Base-by-base conservation (phyloP, 495 filamentous ascomycete genomes). In the Xylaria grammica region DNA sequence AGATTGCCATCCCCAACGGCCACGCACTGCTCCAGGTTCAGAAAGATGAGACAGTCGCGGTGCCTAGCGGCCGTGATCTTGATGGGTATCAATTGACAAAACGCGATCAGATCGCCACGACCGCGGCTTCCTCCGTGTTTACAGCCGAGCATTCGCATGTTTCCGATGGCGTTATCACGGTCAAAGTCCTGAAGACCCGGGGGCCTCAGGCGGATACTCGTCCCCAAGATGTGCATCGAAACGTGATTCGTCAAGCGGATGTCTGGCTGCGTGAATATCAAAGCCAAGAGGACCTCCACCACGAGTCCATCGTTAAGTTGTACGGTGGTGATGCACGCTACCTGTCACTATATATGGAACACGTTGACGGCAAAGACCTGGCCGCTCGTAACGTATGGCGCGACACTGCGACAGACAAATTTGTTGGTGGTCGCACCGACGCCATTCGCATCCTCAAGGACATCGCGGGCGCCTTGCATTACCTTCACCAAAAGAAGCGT, bases 291-390 rank as follows among this genome's bases (percentile, higher is more conserved):
- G 73, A 78, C 36, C 73, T 83, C 27, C 68, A 77, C 36, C 81
- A 83, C 67, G 72, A 77, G 49, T 81, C 77, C 45, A 83, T 83
- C 58, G 81, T 83, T 38, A 73, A 72, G 2, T 65, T 81, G 13
- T 79, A 83, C 55, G 80, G 79, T 29, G 80, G 80, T 40, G 81
- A 83, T 27, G 81, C 81, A 10, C 76, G 81, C 13, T 83, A 76
- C 60, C 62, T 83, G 56, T 82, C 80, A 7, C 59, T 83, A 13
- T 83, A 83, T 54, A 82, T 83, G 81, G 81, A 83, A 59, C 78
- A 82, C 29, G 74, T 82, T n/a, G 77, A 82, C 29, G 80, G 77
- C 17, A 75, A 74, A 44, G 80, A 83, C 46, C 72, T 83, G 11
- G 70, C 77, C 1, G 69, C 75, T 48, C 66, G 69, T 30, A 76